Evolutionary conservation across 2,329 filamentous ascomycete genomes (phyloP), one percentile per base, ranked within the genome.

Genomic region (Sporothrix schenckii): DNA sequence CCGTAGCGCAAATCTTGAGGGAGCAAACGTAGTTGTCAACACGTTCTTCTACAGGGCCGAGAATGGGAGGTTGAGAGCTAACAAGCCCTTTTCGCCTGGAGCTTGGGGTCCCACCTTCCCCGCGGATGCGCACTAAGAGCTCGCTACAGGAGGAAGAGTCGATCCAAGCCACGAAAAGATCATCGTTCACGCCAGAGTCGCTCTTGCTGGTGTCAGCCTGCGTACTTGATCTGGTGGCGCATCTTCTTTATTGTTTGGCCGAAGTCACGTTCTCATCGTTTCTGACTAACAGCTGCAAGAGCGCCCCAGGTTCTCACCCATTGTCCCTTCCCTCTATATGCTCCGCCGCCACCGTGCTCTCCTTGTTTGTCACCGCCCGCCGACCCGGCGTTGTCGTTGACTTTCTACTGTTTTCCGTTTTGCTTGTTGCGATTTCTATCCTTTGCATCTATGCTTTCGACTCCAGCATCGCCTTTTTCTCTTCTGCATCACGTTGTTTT

Each of bases 211-310:
- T 16, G 52, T 13, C 24, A 13, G 34, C 44, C 14, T 49, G 44
- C 34, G 7, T 34, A 34, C 34, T 34, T 34, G 34, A 3, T 6
- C 13, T 60, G 30, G 34, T 27, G 54, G 54, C 56, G 56, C 56
- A 44, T 47, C 56, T 60, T 60, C 56, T 41, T 60, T 60, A 30
- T 60, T 44, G n/a, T 60, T 60, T 60, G 54, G 54, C 52, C 54
- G 41, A 58, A 16, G n/a, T 58, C 53, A 27, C 24, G 14, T 19
- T 30, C 16, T 39, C 30, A 19, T 34, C 41, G 41, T 60, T 19
- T 24, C 24, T 60, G 56, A 60, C 56, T 60, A 60, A 60, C 30
- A 30, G 39, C 16, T 16, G 56, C 19, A 60, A 60, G 34, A 60
- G 34, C 34, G 30, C 56, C 56, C 39, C 54, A 58, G n/a, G 27